Evolutionary conservation across 805 yeast genomes (phyloP).

Genomic region (Metschnikowia orientalis): DNA sequence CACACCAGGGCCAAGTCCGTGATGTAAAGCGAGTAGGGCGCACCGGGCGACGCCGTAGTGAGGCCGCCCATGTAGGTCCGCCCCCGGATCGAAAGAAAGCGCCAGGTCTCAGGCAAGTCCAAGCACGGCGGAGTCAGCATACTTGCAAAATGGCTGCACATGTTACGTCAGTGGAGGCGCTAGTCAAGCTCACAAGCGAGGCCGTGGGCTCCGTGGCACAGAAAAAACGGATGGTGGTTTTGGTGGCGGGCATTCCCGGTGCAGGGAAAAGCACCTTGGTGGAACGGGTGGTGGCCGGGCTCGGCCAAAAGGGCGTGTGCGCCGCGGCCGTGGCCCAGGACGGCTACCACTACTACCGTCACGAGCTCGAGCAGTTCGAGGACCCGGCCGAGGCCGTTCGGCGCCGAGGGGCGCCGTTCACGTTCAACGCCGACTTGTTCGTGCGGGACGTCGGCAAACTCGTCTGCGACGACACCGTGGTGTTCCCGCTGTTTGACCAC

Average conservation of each 20-base stretch:
- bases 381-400: conserved; percentile 55
- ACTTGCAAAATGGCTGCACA: conserved; percentile 11
- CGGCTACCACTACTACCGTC: conserved; percentile 36
- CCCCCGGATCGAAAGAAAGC: conserved; percentile 4
- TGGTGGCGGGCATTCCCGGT: conserved; percentile 78
- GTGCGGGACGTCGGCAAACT: conserved; percentile 22
- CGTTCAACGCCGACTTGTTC: conserved; percentile 60
- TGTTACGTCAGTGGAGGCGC: conserved; percentile 8
- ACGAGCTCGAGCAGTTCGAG: conserved; percentile 35
- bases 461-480: conserved; percentile 29
- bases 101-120: conserved; percentile 11
- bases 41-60: conserved; percentile 5
- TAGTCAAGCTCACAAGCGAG: conserved; percentile 24
- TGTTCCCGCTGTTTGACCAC: conserved; percentile 74
- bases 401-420: conserved; percentile 80
- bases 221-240: conserved; percentile 45
- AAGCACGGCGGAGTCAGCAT: conserved; percentile 1
- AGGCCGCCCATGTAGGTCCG: conserved; percentile 13
- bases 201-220: conserved; percentile 55
- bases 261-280: conserved; percentile 79
- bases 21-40: conserved; percentile 23
- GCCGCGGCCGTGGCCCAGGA: conserved; percentile 35
- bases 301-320: conserved; percentile 15
- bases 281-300: conserved; percentile 35
- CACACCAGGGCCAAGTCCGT: conserved; percentile 28